Conservation (phyloP, 176 grass and related monocot species). For the Phoenix dactylifera region DNA sequence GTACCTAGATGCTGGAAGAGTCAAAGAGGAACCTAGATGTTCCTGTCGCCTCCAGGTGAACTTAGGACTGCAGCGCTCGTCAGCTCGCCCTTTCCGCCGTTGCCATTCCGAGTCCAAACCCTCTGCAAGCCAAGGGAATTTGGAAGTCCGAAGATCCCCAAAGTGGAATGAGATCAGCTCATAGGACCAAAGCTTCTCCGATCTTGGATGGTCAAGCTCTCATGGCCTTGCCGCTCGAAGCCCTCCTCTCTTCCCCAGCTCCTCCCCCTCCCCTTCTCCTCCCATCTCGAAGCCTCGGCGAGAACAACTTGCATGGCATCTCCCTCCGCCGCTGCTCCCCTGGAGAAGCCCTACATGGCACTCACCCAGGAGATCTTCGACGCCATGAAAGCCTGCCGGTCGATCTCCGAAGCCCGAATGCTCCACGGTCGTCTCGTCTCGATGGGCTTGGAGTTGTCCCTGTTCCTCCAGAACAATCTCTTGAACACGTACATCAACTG, state of each 20-base stretch:
- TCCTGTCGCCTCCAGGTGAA: too few relatives aligned
- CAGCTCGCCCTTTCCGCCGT: too few relatives aligned
- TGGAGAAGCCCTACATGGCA: conserved; percentile 48
- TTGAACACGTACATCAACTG: conserved; percentile 72
- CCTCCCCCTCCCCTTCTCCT: not conserved
- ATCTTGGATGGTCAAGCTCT: conserved; percentile 60
- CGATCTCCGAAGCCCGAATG: conserved; percentile 34
- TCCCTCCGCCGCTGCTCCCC: conserved; percentile 1
- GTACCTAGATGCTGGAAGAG: too few relatives aligned
- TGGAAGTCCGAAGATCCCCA: too few relatives aligned
- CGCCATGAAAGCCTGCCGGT: conserved; percentile 35
- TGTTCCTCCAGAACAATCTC: conserved; percentile 92
- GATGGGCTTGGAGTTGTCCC: conserved; percentile 53
- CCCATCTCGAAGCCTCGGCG: not conserved
- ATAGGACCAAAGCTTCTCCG: not conserved
- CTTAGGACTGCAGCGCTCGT: too few relatives aligned
- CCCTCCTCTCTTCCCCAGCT: conserved; percentile 8
- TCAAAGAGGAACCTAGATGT: too few relatives aligned
- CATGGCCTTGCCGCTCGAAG: conserved; percentile 46
- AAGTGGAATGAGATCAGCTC: too few relatives aligned
- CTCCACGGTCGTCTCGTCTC: conserved; percentile 69
- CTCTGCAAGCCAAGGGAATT: too few relatives aligned
- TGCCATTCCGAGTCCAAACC: too few relatives aligned
- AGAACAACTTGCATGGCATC: too few relatives aligned
- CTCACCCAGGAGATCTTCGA: conserved; percentile 65